Evolutionary conservation across 2,329 filamentous ascomycete species (phyloP).

Genomic region (Arthrinium phaeospermum): DNA sequence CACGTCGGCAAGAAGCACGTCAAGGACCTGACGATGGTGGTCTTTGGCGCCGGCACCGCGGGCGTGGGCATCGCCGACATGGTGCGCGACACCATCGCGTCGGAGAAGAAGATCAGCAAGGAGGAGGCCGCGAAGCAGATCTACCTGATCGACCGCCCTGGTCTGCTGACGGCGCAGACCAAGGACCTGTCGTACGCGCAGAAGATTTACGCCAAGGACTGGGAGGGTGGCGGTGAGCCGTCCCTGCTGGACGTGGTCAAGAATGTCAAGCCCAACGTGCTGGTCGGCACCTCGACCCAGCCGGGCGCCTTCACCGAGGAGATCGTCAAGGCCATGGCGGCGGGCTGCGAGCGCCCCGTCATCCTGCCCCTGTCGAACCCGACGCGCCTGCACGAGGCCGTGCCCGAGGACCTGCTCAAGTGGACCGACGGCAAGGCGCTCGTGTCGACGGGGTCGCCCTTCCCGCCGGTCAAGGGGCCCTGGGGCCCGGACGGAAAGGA

Average conservation of each 20-base stretch:
- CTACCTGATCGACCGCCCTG: conserved; percentile 84
- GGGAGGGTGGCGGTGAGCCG: conserved; percentile 61
- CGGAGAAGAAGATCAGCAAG: conserved; percentile 68
- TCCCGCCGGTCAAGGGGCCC: conserved; percentile 70
- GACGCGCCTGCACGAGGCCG: conserved; percentile 81
- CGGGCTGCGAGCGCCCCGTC: conserved; percentile 74
- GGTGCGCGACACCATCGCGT: conserved; percentile 77
- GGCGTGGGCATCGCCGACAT: conserved; percentile 88
- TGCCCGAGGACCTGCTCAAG: conserved; percentile 73
- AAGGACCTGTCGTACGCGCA: conserved; percentile 71
- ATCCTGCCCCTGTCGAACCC: conserved; percentile 86
- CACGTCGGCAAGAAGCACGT: conserved; percentile 72
- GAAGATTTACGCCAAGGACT: conserved; percentile 69
- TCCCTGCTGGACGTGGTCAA: conserved; percentile 71
- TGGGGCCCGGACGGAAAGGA: conserved; percentile 56
- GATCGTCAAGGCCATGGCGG: conserved; percentile 76
- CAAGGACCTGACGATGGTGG: conserved; percentile 70
- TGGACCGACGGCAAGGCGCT: conserved; percentile 83
- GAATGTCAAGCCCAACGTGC: conserved; percentile 76
- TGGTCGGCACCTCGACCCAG: conserved; percentile 84
- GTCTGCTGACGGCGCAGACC: conserved; percentile 70
- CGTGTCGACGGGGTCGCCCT: conserved; percentile 84
- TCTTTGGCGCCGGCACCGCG: conserved; percentile 83
- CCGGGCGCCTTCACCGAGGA: conserved; percentile 78
- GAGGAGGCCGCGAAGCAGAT: conserved; percentile 82